phyloP scores from a whole-genome alignment of 1,284 basidiomycete species.

The Takashimella koratensis region DNA sequence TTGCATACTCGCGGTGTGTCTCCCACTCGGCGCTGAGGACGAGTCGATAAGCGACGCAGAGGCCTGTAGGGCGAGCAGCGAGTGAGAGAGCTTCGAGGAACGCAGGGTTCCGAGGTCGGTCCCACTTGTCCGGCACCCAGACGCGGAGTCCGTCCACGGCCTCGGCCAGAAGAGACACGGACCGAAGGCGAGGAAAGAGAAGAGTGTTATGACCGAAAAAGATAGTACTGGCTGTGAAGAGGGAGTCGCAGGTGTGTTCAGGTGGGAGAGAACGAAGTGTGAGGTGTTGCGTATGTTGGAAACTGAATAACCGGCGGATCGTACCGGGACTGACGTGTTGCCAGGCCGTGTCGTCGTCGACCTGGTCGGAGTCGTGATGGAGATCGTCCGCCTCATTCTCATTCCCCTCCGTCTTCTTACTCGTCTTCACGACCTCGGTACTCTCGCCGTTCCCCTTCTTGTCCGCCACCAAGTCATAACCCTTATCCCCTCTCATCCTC shows the following conservation, averaged over 20 bases:
- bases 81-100: constrained; percentile 21
- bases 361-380: neutral
- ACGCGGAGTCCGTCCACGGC: constrained; percentile 26
- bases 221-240: neutral
- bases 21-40: constrained; percentile 24
- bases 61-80: constrained; percentile 5
- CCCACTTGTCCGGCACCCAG: constrained; percentile 21
- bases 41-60: constrained; percentile 26
- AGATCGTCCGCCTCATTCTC: neutral
- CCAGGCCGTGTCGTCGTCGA: too few relatives aligned
- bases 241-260: constrained; percentile 5
- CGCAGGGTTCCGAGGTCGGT: constrained; percentile 16
- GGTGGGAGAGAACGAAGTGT: constrained; percentile 14
- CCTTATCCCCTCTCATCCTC: neutral
- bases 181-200: constrained; percentile 16
- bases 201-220: neutral
- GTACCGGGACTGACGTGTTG: neutral
- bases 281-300: constrained; percentile 10
- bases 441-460: neutral
- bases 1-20: constrained; percentile 20
- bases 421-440: neutral
- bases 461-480: neutral
- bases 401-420: neutral
- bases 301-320: constrained; percentile 8
- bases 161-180: constrained; percentile 17